phyloP scores from a whole-genome alignment of 2,329 filamentous ascomycete species.

The Mariannaea elegans region DNA sequence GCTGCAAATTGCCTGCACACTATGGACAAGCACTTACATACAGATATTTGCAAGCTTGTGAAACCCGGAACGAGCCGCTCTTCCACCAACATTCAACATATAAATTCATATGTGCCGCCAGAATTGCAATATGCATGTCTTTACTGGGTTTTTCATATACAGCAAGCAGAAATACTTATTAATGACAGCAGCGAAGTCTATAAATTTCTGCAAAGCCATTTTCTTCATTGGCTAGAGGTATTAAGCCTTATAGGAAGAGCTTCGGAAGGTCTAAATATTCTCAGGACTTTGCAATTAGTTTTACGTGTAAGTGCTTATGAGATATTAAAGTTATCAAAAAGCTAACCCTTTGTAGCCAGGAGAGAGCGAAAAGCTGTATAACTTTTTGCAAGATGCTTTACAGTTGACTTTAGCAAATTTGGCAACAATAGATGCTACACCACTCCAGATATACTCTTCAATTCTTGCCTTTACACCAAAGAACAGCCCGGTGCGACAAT shows the following conservation, averaged over 20 bases:
- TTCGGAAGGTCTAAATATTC: not conserved
- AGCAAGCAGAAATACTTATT: not conserved
- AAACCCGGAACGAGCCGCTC: not conserved
- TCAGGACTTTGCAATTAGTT: not conserved
- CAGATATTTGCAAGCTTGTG: not conserved
- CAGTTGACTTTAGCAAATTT: not conserved
- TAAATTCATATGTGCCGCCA: not conserved
- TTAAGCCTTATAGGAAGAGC: not conserved
- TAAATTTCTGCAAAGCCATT: not conserved
- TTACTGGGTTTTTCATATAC: not conserved
- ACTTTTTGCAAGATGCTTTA: no score
- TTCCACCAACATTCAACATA: not conserved
- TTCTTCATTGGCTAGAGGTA: not conserved
- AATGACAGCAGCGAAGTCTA: not conserved
- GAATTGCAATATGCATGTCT: slow-evolving; percentile 1
- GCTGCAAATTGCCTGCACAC: not conserved
- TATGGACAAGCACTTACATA: not conserved
- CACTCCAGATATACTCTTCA: slow-evolving; percentile 15
- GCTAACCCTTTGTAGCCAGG: no score
- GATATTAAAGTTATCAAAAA: not conserved
- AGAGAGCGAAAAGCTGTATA: not conserved
- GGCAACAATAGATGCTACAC: not conserved
- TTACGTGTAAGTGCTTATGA: not conserved
- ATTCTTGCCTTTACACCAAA: not conserved
- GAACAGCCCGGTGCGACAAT: not conserved